These are phyloP conservation scores for Lepraria neglecta DNA, from an alignment of 495 filamentous ascomycete species.

Conservation along the genomic window DNA sequence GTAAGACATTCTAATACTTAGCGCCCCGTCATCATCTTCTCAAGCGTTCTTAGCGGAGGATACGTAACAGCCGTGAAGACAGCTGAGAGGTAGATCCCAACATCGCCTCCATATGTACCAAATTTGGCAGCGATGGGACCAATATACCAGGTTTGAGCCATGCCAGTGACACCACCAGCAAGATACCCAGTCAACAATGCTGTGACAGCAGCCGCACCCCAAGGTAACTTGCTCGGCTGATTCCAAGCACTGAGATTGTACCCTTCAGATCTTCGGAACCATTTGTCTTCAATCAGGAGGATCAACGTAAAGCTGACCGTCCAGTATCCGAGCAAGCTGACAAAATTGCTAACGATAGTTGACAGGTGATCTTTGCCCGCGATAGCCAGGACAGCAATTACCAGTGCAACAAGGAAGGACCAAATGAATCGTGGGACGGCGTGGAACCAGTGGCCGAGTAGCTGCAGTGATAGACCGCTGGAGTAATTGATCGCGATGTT, in stretches of 20 bases:
- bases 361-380: constrained; percentile 43
- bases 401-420: constrained; percentile 41
- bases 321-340: constrained; percentile 56
- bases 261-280: constrained; percentile 46
- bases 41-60: constrained; percentile 31
- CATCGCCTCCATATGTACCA: constrained; percentile 46
- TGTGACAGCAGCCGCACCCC: constrained; percentile 42
- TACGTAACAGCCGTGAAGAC: constrained; percentile 41
- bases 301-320: constrained; percentile 52
- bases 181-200: constrained; percentile 42
- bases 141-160: constrained; percentile 47
- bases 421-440: constrained; percentile 44
- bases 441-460: constrained; percentile 34
- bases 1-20: not conserved
- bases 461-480: constrained; percentile 40
- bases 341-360: constrained; percentile 46
- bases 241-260: constrained; percentile 51
- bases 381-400: constrained; percentile 38
- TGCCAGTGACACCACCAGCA: constrained; percentile 44
- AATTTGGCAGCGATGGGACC: constrained; percentile 46
- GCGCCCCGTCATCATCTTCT: constrained; percentile 2
- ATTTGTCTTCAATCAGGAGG: constrained; percentile 53
- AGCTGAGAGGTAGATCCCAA: constrained; percentile 51
- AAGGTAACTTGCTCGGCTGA: constrained; percentile 39
- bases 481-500: constrained; percentile 44